Evolutionary conservation across 179 eudicot species (phyloP), one percentile per base, ranked within the genome.

Genomic region (Monotropa hypopitys): DNA sequence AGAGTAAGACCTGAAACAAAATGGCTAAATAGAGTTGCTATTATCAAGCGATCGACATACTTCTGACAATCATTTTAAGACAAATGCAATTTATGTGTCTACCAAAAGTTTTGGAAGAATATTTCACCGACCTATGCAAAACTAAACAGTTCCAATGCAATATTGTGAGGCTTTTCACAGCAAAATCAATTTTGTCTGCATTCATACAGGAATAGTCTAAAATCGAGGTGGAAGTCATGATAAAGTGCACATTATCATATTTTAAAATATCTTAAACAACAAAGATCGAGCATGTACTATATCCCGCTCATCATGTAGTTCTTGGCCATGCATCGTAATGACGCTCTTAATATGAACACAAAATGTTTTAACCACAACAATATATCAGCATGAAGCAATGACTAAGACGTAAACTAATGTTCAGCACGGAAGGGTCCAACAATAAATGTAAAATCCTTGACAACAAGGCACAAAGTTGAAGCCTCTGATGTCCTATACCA

Each of bases 151-250:
- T 47, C 78, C 83, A 74, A 74, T 53, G 84, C 99, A 90, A 73
- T 73, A 84, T 78, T 85, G 86, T 54, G 91, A 77, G 75, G 97
- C 90, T 86, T 89, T 88, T 91, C 86, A 80, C 42, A 93, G 79
- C 16, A 97, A 84, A 85, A 95, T 81, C 8, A 96, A 87, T 82
- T 88, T 89, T 51, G 92, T 81, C 99, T 95, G 97, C 85, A 83
- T 82, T 28, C 71, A 79, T 35, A 57, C 82, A 78, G 53, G 45
- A 79, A 59, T 32, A 69, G 20, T 47, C 10, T 40, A 33, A 59
- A 72, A 16, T n/a, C 35, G n/a, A 45, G 65, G 71, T 43, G 43
- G 4, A 75, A 68, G 49, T 32, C 45, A 23, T 54, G 49, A 57
- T 18, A 61, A 43, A 76, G 23, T 10, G 9, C 3, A 50, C 15